Conservation (phyloP, 1,284 basidiomycete species). For the Apiotrichum laibachii region DNA sequence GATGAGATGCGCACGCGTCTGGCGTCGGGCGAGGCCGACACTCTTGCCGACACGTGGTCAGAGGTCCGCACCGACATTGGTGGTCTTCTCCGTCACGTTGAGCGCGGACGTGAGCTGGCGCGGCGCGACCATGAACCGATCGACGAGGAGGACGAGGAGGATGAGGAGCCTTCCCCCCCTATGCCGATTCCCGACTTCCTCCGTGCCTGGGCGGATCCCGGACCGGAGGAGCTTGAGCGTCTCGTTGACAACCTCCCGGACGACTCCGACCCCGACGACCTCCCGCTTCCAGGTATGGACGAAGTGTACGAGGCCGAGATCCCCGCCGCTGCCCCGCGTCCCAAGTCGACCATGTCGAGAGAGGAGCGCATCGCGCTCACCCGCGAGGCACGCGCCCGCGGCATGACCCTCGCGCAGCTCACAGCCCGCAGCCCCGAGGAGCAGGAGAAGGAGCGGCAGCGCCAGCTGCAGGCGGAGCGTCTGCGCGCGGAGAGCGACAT, state of each 20-base stretch:
- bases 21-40: constrained; percentile 1
- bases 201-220: constrained; percentile 23
- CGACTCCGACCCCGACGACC: constrained; percentile 6
- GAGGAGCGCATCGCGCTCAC: constrained; percentile 37
- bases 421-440: constrained; percentile 6
- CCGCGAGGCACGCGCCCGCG: constrained; percentile 34
- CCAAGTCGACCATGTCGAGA: constrained; percentile 24
- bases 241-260: constrained; percentile 6
- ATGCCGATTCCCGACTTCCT: constrained; percentile 27
- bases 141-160: constrained; percentile 7
- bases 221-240: constrained; percentile 15
- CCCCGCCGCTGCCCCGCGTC: neutral
- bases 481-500: constrained; percentile 27
- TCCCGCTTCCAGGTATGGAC: constrained; percentile 38
- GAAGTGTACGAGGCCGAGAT: constrained; percentile 32
- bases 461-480: constrained; percentile 1
- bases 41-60: constrained; percentile 10
- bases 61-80: constrained; percentile 22
- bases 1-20: constrained; percentile 17
- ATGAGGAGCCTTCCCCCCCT: neutral
- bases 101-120: constrained; percentile 18
- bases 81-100: constrained; percentile 18
- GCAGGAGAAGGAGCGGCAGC: constrained; percentile 7
- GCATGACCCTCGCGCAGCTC: constrained; percentile 28
- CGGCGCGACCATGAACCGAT: neutral